phyloP scores from a whole-genome alignment of 495 filamentous ascomycete genomes.

The Parachaetomium inaequale region DNA sequence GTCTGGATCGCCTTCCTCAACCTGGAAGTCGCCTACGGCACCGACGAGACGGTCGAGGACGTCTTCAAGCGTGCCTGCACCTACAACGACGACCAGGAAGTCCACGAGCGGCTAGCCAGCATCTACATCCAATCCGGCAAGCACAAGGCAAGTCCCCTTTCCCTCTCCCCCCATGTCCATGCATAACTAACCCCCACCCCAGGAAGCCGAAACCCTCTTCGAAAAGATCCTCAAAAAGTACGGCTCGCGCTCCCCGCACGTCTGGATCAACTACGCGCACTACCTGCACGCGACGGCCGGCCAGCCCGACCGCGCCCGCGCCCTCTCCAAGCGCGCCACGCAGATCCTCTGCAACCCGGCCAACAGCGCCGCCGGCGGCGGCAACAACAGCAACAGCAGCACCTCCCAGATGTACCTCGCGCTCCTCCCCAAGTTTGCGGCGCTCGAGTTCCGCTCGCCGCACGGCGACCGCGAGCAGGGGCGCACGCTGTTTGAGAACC shows the following conservation, averaged over 20 bases:
- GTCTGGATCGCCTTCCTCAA: slow-evolving; percentile 93
- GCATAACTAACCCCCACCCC: slow-evolving; percentile 34
- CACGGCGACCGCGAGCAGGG: slow-evolving; percentile 87
- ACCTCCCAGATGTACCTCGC: slow-evolving; percentile 63
- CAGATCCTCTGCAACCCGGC: slow-evolving; percentile 58
- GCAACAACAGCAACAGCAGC: slow-evolving; percentile 23
- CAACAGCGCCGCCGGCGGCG: slow-evolving; percentile 24
- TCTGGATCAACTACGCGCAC: slow-evolving; percentile 93
- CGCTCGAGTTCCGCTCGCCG: slow-evolving; percentile 80
- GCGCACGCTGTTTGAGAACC: slow-evolving; percentile 87
- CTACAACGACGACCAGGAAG: slow-evolving; percentile 86
- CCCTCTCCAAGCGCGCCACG: slow-evolving; percentile 76
- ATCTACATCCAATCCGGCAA: slow-evolving; percentile 93
- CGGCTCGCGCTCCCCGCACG: slow-evolving; percentile 65
- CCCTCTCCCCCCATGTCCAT: neutral
- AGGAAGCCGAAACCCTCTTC: slow-evolving; percentile 91
- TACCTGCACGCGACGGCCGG: slow-evolving; percentile 74
- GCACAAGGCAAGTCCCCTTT: slow-evolving; percentile 50
- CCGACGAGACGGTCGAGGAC: slow-evolving; percentile 76
- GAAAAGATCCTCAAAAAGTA: slow-evolving; percentile 82
- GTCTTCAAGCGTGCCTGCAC: slow-evolving; percentile 91
- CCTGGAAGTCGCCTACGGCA: slow-evolving; percentile 87
- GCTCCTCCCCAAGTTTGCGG: slow-evolving; percentile 80
- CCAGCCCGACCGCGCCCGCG: slow-evolving; percentile 69
- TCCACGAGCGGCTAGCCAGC: slow-evolving; percentile 83